Evolutionary conservation across 495 filamentous ascomycete species (phyloP), one percentile per base, ranked within the genome.

Genomic region (Schizothecium vesticola): DNA sequence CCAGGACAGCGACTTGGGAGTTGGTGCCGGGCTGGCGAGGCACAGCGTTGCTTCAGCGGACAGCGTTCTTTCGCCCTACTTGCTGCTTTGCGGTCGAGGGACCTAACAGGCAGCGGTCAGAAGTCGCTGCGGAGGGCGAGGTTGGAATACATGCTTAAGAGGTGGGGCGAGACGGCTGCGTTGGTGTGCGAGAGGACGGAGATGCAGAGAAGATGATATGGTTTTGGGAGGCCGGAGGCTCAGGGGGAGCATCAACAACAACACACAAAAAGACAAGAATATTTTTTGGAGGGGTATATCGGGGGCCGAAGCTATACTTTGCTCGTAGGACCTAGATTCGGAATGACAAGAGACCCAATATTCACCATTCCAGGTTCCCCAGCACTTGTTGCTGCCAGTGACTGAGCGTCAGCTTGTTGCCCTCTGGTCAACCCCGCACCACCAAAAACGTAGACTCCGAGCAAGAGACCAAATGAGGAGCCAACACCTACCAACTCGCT

Each of bases 321-420:
- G 64, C 10, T 58, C 33, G 22, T 57, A 36, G 62, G 65, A 71
- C 73, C 72, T 75, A 74, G 72, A 68, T 68, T 70, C 65, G 64
- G 26, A 65, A 68, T 63, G 69, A 71, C 74, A 68, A 59, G 26
- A 43, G 51, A 51, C 68, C 64, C 56, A 16, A 70, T 66, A 66
- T 66, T 19, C 26, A 58, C 43, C 63, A 56, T 23, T 58, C 13
- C 43, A 51, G 16, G 43, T 51, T 51, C 43, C 43, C 43, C 43
- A n/a, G 19, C 33, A 43, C 13, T 13, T 33, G 33, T 43, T 43
- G 33, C 33, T 43, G 33, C 33, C 13, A 43, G 33, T 16, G 43
- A n/a, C 43, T 19, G 16, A 51, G 6, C 43, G 3, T 43, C 33
- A 43, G 13, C 33, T 5, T 43, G 33, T 9, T 43, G 33, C 13